Base-by-base conservation (phyloP, 148 eudicot species). In the Chenopodium album region DNA sequence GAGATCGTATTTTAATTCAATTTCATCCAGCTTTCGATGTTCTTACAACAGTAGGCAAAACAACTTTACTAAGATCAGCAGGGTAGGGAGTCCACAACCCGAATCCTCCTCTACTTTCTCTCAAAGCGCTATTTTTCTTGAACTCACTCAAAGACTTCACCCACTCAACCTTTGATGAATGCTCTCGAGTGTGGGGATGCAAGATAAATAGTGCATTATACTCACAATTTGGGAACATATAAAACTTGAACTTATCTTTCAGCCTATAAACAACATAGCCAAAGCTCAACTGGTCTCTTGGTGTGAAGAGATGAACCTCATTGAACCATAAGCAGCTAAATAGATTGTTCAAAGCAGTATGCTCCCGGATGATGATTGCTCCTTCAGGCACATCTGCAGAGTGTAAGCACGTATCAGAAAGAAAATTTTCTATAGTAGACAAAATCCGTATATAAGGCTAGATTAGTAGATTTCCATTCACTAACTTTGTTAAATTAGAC, bases 251-350 rank as follows among this genome's bases (percentile, higher is more conserved):
- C 62, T 72, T 47, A 65, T 82, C 89, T 75, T 85, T 87, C 81
- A 97, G 77, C 81, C 98, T 86, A 82, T 92, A 91, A 41, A 92
- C 93, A 7, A 94, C 97, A 71, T 91, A 97, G 26, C 99, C 99
- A 78, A 97, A 97, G 85, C 99, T 97, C 77, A 97, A 88, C 84
- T 97, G 98, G 78, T 97, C 99, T 85, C 99, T 90, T 31, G 99
- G 99, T 10, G 99, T 97, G 80, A 94, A 90, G 76, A 92, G 95
- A 78, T 97, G 82, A 62, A 97, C 99, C 91, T 97, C 99, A 29
- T 94, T 97, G 93, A 97, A 97, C 98, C 99, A 97, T 82, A 97
- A 87, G 89, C 98, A 94, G 88, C 99, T 94, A 84, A 94, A 91
- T 63, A 97, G 85, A 75, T 97, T 91, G 72, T 85, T 97, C 81